These are phyloP conservation scores for Botryobasidium botryosum DNA, from an alignment of 768 basidiomycete species.

Conservation along the genomic window DNA sequence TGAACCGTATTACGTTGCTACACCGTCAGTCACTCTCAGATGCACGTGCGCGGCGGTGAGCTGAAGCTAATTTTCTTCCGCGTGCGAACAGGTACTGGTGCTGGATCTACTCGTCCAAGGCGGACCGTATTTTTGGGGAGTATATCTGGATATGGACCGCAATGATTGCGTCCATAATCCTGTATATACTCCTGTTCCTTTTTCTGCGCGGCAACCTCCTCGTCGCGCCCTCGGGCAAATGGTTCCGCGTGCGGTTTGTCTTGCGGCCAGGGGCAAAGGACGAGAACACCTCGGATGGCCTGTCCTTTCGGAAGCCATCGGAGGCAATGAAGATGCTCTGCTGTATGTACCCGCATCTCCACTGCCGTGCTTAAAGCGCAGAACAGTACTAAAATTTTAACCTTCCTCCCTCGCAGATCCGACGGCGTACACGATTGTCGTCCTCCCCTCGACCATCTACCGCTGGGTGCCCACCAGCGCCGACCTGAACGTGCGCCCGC, in stretches of 20 bases:
- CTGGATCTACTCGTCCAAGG: conserved; percentile 4
- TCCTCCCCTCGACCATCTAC: conserved; percentile 3
- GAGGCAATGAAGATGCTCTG: conserved; percentile 12
- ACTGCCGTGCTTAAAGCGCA: no score
- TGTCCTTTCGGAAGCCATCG: no score
- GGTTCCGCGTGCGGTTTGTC: no score
- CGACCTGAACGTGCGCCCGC: no score
- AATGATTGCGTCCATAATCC: conserved; percentile 3
- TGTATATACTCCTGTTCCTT: conserved; percentile 9
- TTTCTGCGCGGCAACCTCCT: conserved; percentile 7
- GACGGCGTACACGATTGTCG: conserved; percentile 7
- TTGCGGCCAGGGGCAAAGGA: no score
- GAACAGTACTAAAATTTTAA: no score
- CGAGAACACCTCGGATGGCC: no score
- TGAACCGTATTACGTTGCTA: conserved; percentile 5
- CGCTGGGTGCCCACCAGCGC: no score
- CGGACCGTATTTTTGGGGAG: conserved; percentile 8
- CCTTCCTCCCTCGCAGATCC: no score
- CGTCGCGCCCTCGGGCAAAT: no score
- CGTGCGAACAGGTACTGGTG: conserved; percentile 6
- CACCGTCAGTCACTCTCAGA: background rate
- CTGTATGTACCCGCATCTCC: no score
- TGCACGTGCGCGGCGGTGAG: background rate
- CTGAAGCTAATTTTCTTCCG: no score
- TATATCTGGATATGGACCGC: conserved; percentile 9